A percentile compares a stretch with the other conserved stretches of the same genome.
Evolutionary conservation across 1,284 basidiomycete species (phyloP).

Genomic region (Inonotus obliquus): DNA sequence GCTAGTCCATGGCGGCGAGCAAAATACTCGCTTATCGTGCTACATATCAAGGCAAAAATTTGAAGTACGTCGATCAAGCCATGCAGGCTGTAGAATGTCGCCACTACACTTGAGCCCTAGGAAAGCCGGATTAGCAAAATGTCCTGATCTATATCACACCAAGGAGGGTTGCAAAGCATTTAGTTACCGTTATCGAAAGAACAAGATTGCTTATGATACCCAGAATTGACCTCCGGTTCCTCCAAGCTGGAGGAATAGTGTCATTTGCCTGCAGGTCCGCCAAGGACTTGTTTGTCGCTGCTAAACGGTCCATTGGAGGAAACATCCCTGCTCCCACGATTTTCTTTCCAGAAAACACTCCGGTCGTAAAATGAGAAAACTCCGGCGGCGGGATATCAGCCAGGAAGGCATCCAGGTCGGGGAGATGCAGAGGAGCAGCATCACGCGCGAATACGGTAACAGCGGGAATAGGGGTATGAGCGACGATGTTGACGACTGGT

Average conservation of each 20-base stretch:
- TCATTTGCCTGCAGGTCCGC: constrained; percentile 58
- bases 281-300: constrained; percentile 41
- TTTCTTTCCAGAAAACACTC: constrained; percentile 22
- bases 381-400: constrained; percentile 40
- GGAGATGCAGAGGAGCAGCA: constrained; percentile 53
- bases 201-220: constrained; percentile 35
- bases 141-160: background rate
- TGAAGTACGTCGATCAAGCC: constrained; percentile 64
- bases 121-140: constrained; percentile 2
- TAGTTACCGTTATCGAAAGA: constrained; percentile 50
- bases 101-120: constrained; percentile 63
- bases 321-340: constrained; percentile 39
- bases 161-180: background rate
- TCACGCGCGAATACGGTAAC: constrained; percentile 49
- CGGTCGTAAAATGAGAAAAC: constrained; percentile 31
- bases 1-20: background rate
- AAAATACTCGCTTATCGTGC: constrained; percentile 46
- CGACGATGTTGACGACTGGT: background rate
- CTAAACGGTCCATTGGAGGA: constrained; percentile 54
- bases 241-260: constrained; percentile 43
- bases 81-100: constrained; percentile 64
- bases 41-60: constrained; percentile 64
- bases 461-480: constrained; percentile 50
- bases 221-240: constrained; percentile 49
- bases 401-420: constrained; percentile 54